Evolutionary conservation across 2,329 filamentous ascomycete species (phyloP).

Genomic region (Calonectria montana): DNA sequence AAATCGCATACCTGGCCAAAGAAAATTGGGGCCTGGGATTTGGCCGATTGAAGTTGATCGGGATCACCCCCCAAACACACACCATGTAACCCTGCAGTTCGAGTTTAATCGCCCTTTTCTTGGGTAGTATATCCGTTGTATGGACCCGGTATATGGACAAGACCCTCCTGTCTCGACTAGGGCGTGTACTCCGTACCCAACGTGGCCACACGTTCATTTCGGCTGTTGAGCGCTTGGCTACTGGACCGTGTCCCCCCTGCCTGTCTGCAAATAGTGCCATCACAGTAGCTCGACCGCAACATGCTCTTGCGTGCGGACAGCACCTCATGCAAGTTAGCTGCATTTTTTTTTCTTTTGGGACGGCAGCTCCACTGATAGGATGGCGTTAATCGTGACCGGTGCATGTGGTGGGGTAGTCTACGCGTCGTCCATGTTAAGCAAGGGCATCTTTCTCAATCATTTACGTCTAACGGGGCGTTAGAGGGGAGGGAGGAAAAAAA

Average conservation of each 20-base stretch:
- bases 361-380: conserved; percentile 14
- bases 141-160: conserved; percentile 9
- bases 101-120: conserved; percentile 11
- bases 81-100: conserved; percentile 25
- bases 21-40: not conserved
- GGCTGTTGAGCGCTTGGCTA: conserved; percentile 31
- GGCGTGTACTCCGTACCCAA: not conserved
- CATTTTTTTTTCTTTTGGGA: not conserved
- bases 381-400: not conserved
- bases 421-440: conserved; percentile 20
- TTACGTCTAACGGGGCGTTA: not conserved
- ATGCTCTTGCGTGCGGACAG: not conserved
- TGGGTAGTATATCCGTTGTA: not conserved
- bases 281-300: not conserved
- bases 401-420: conserved; percentile 7
- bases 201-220: conserved; percentile 32
- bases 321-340: not conserved
- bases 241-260: conserved; percentile 3
- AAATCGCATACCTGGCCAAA: not conserved
- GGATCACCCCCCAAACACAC: conserved; percentile 8
- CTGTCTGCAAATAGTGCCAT: not conserved
- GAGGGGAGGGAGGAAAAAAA: not conserved
- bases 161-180: not conserved
- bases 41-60: conserved; percentile 5
- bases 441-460: not conserved